phyloP scores from a whole-genome alignment of 352 stramenopile genomes.

The Globisporangium splendens region DNA sequence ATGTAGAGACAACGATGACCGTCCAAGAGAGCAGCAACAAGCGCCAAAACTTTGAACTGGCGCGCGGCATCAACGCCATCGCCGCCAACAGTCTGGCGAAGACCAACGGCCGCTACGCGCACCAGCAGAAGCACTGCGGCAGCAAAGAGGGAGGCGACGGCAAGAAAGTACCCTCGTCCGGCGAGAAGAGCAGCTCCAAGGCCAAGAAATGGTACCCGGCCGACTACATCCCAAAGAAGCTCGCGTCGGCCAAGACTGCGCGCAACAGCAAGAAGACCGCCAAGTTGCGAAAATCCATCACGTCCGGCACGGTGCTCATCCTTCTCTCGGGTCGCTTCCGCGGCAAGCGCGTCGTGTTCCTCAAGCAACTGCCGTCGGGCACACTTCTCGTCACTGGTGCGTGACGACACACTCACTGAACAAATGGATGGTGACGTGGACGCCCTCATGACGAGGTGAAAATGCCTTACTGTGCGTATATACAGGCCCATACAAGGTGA shows the following conservation, averaged over 20 bases:
- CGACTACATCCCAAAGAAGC: conserved; percentile 71
- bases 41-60: conserved; percentile 66
- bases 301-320: conserved; percentile 97
- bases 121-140: conserved; percentile 6
- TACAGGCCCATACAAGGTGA: conserved; percentile 98
- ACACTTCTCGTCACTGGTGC: conserved; percentile 94
- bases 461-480: not conserved
- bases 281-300: conserved; percentile 95
- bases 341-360: conserved; percentile 98
- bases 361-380: conserved; percentile 97
- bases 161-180: conserved; percentile 42
- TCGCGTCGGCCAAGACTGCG: conserved; percentile 71
- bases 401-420: conserved; percentile 11
- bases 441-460: not conserved
- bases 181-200: conserved; percentile 16
- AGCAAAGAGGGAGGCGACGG: conserved; percentile 56
- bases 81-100: conserved; percentile 57
- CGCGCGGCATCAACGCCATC: conserved; percentile 79
- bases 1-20: conserved; percentile 1
- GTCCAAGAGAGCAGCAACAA: conserved; percentile 12
- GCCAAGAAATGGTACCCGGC: conserved; percentile 77
- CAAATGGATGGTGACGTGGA: too few species aligned
- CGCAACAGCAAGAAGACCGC: conserved; percentile 87
- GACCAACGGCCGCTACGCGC: conserved; percentile 55
- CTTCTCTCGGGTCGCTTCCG: conserved; percentile 96